A percentile compares a stretch with the other conserved stretches of the same genome.
These are phyloP conservation scores for Lentinus polychrous DNA, from an alignment of 1,284 basidiomycete genomes.

Conservation along the genomic window DNA sequence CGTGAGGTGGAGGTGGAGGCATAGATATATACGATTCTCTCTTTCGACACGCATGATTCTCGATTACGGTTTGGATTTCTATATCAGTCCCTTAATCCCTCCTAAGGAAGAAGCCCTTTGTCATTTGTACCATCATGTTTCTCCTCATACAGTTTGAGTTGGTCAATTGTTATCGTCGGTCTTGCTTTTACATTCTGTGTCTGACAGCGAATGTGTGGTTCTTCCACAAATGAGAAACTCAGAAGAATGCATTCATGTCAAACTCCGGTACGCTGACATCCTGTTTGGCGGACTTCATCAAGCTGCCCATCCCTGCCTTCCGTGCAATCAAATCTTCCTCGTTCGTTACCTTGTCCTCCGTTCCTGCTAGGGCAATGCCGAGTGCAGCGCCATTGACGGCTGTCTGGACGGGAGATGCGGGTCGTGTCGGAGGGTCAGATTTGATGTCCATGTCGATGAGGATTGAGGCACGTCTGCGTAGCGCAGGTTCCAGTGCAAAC, in stretches of 20 bases:
- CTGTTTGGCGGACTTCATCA: conserved; percentile 85
- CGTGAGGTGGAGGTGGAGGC: conserved; percentile 64
- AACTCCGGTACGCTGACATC: conserved; percentile 83
- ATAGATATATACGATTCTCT: conserved; percentile 25
- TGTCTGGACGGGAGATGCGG: conserved; percentile 37
- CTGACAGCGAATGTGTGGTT: neutral
- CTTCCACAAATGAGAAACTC: neutral
- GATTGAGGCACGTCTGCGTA: conserved; percentile 63
- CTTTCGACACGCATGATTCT: too few species aligned
- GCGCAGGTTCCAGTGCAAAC: conserved; percentile 46
- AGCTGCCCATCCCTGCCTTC: conserved; percentile 71
- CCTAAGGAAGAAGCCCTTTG: neutral
- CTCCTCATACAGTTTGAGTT: neutral
- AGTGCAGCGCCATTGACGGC: conserved; percentile 12
- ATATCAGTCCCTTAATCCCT: neutral
- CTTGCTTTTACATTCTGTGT: neutral
- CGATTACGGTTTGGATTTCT: neutral
- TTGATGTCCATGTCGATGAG: conserved; percentile 84
- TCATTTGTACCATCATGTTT: neutral
- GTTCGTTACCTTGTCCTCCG: conserved; percentile 34
- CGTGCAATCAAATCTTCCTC: conserved; percentile 53
- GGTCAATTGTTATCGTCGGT: neutral
- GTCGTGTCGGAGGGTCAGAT: conserved; percentile 52
- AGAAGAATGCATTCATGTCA: conserved; percentile 72
- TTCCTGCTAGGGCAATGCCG: conserved; percentile 3